phyloP scores from a whole-genome alignment of 495 filamentous ascomycete species.

The Xylaria grammica region DNA sequence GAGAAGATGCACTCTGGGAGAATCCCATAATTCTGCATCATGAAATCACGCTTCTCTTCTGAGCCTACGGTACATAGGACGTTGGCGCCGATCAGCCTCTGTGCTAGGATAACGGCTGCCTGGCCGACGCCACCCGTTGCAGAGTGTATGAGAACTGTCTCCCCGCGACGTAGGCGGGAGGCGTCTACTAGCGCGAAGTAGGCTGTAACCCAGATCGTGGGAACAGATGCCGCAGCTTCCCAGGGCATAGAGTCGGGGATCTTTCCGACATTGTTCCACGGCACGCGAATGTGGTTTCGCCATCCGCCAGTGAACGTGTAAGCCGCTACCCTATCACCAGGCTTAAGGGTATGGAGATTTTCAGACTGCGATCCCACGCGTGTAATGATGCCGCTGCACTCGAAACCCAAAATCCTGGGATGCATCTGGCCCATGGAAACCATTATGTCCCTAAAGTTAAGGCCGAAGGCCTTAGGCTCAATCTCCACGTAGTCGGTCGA shows the following conservation, averaged over 20 bases:
- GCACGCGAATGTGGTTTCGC: constrained; percentile 32
- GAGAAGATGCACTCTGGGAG: too few species aligned
- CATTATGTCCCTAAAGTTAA: constrained; percentile 53
- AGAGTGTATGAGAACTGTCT: too few species aligned
- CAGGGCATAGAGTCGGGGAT: constrained; percentile 54
- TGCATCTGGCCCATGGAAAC: constrained; percentile 53
- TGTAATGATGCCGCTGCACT: constrained; percentile 38
- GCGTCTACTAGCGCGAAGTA: constrained; percentile 45
- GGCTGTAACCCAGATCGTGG: constrained; percentile 56
- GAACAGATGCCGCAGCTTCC: constrained; percentile 55
- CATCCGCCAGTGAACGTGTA: constrained; percentile 52
- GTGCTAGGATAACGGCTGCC: too few species aligned
- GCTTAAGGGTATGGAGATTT: too few species aligned
- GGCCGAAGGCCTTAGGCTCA: constrained; percentile 45
- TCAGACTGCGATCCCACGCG: too few species aligned
- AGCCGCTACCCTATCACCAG: not conserved
- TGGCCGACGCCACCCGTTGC: too few species aligned
- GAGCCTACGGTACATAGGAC: too few species aligned
- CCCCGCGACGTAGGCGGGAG: too few species aligned
- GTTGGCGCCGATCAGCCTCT: too few species aligned
- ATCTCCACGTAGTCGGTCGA: constrained; percentile 45
- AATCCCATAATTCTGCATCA: too few species aligned
- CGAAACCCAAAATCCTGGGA: constrained; percentile 21
- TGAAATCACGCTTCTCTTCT: too few species aligned
- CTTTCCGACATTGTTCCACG: constrained; percentile 27